These are phyloP conservation scores for Candida khao-thaluensis DNA, from an alignment of 805 yeast genomes.

Conservation along the genomic window DNA sequence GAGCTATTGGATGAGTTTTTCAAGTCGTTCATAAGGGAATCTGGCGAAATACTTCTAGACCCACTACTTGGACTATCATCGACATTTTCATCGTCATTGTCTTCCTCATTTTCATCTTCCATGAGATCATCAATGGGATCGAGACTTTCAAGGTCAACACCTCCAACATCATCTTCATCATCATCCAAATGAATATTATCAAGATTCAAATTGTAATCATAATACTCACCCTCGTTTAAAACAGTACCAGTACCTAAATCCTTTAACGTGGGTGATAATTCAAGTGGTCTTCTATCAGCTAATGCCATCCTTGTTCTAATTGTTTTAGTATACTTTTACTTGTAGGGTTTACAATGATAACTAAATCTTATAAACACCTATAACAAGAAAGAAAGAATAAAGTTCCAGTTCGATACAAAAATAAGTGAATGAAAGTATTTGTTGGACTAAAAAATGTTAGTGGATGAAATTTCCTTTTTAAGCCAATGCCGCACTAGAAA, in stretches of 20 bases:
- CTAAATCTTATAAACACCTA: constrained; percentile 18
- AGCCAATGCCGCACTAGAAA: neutral
- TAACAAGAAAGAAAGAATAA: constrained; percentile 13
- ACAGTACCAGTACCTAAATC: constrained; percentile 22
- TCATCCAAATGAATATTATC: constrained; percentile 12
- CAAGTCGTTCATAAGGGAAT: constrained; percentile 37
- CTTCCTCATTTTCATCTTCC: constrained; percentile 4
- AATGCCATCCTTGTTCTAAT: constrained; percentile 48
- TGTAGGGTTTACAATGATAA: constrained; percentile 17
- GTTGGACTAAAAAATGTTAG: constrained; percentile 8
- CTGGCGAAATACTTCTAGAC: constrained; percentile 44
- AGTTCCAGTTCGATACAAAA: constrained; percentile 11
- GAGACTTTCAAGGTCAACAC: constrained; percentile 4
- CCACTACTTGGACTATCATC: constrained; percentile 38
- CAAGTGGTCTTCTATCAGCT: constrained; percentile 65
- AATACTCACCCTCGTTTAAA: constrained; percentile 9
- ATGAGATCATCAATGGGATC: constrained; percentile 4
- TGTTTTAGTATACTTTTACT: neutral
- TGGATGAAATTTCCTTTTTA: neutral
- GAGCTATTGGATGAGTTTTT: constrained; percentile 27
- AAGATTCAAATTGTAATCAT: constrained; percentile 3
- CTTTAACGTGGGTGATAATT: constrained; percentile 42
- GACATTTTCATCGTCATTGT: constrained; percentile 11
- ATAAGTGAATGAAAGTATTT: constrained; percentile 10
- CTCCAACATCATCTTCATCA: constrained; percentile 21